phyloP scores from a whole-genome alignment of 1,139 yeast genomes.

The Scheffersomyces illinoinensis region DNA sequence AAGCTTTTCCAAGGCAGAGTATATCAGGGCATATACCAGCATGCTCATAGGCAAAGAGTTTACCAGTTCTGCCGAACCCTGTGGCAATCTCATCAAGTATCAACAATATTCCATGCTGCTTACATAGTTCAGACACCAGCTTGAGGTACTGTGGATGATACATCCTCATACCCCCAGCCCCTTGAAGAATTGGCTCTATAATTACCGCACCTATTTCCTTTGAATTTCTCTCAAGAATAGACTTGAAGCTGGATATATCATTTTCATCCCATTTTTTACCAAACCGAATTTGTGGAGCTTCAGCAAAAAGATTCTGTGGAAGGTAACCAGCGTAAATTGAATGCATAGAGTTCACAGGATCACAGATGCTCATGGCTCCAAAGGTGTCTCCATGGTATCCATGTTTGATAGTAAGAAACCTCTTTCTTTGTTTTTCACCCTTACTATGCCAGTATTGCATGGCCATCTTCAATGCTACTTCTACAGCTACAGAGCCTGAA shows the following conservation, averaged over 20 bases:
- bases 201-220: conserved; percentile 30
- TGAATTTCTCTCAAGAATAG: conserved; percentile 18
- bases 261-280: conserved; percentile 8
- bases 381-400: conserved; percentile 29
- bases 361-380: conserved; percentile 26
- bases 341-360: conserved; percentile 30
- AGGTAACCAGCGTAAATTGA: conserved; percentile 23
- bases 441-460: conserved; percentile 13
- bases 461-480: conserved; percentile 10
- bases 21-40: conserved; percentile 28
- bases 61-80: conserved; percentile 31
- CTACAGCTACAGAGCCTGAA: conserved; percentile 11
- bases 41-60: conserved; percentile 26
- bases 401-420: conserved; percentile 18
- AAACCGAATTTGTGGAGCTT: conserved; percentile 18
- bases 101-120: conserved; percentile 24
- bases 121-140: conserved; percentile 26
- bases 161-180: conserved; percentile 36
- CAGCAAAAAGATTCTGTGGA: conserved; percentile 23
- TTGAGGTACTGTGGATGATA: conserved; percentile 27
- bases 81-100: conserved; percentile 33
- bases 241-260: conserved; percentile 21
- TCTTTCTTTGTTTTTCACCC: conserved; percentile 11
- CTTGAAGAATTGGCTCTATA: conserved; percentile 32
- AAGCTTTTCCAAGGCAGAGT: conserved; percentile 24